Base-by-base conservation (phyloP, 106 monocot genomes). In the Dioscorea zingiberensis region DNA sequence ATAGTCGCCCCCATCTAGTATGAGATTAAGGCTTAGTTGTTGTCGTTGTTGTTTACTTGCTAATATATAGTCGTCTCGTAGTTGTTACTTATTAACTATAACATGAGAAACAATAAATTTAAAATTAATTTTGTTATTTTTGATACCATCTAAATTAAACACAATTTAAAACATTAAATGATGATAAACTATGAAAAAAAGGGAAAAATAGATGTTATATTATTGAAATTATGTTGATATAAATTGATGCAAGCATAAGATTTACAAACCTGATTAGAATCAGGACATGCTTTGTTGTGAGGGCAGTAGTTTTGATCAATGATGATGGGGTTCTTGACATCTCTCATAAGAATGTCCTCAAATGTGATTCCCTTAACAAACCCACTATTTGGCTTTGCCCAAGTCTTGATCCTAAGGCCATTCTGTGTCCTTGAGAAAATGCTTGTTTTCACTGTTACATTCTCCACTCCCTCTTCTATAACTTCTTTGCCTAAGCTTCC, bases 231-330 rank as follows among this genome's bases (percentile, higher is more conserved):
- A n/a, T n/a, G n/a, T n/a, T n/a, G n/a, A 53, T 18, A 58, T 58
- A 38, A 9, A 23, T 58, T n/a, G 10, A 58, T 2, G 13, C 3
- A 21, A 4, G 58, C 4, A 24, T 0, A 4, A 21, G 21, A 22
- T n/a, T 49, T 15, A 10, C 16, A 55, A 48, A 73, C 73, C 47
- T 66, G 7, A 7, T 46, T 22, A 47, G 65, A n/a, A 7, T 46
- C 26, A 47, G 65, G 73, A 25, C 73, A 73, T 26, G 48, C 21
- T 26, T 15, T 22, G 9, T 27, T 12, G 48, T 65, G 32, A 2
- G 73, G n/a, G 58, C 73, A 73, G 27, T 73, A 73, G 21, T 66
- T 66, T 45, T 73, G 73, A 25, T 73, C 65, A 21, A 66, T 66
- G 21, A 73, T 28, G 65, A 73, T 73, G 14, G 73, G 73, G 44